These are phyloP conservation scores for Leishmania gerbilli DNA, from an alignment of 208 protist genomes.

Conservation along the genomic window DNA sequence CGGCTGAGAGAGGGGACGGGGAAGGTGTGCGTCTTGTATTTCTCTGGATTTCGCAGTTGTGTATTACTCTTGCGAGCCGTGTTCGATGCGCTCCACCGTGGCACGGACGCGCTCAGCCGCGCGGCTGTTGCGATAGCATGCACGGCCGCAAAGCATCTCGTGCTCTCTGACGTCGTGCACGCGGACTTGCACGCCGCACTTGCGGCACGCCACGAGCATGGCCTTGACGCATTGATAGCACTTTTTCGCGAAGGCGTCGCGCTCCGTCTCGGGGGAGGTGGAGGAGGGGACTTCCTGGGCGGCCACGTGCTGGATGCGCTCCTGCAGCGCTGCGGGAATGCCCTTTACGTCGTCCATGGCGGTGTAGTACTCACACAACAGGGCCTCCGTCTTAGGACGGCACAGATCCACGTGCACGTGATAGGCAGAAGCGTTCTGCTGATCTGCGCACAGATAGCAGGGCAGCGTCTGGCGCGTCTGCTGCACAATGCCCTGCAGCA, in stretches of 20 bases:
- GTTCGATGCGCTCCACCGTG: constrained; percentile 35
- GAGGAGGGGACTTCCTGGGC: constrained; percentile 27
- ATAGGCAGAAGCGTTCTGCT: constrained; percentile 51
- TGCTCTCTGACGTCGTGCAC: constrained; percentile 80
- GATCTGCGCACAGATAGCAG: constrained; percentile 75
- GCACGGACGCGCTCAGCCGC: constrained; percentile 39
- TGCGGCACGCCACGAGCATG: constrained; percentile 62
- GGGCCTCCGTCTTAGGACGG: constrained; percentile 31
- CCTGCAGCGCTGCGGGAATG: constrained; percentile 21
- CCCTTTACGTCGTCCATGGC: constrained; percentile 4
- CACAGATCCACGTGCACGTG: constrained; percentile 61
- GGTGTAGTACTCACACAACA: constrained; percentile 40
- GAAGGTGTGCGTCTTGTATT: neutral
- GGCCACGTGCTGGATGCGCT: constrained; percentile 19
- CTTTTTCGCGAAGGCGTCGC: constrained; percentile 33
- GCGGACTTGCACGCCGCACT: constrained; percentile 52
- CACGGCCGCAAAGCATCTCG: constrained; percentile 55
- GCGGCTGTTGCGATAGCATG: constrained; percentile 46
- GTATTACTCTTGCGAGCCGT: constrained; percentile 10
- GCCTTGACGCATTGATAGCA: constrained; percentile 60
- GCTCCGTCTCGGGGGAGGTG: constrained; percentile 24
- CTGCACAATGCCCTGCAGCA: constrained; percentile 66
- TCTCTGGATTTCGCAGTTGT: neutral
- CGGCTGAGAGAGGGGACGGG: constrained; percentile 1
- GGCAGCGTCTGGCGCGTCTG: constrained; percentile 69